A percentile compares a stretch with the other conserved stretches of the same genome.
phyloP scores from a whole-genome alignment of 1,139 yeast species.

The Yamadazyma sp. region DNA sequence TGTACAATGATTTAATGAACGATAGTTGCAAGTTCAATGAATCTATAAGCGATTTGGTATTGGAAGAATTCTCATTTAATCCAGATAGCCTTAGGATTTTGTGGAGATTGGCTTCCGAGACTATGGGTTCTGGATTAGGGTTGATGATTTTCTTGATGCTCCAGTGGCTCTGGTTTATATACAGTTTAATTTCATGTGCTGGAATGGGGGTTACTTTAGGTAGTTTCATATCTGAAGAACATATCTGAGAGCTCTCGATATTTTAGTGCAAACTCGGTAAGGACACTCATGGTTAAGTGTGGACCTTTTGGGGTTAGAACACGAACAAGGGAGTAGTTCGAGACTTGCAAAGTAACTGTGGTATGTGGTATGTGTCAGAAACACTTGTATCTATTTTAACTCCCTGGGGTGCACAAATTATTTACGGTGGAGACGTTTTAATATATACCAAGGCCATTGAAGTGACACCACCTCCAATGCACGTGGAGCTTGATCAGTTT shows the following conservation, averaged over 20 bases:
- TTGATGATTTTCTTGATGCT: slow-evolving; percentile 24
- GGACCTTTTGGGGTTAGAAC: too few relatives aligned
- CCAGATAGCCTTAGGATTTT: slow-evolving; percentile 49
- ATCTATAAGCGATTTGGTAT: slow-evolving; percentile 24
- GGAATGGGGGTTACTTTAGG: neutral
- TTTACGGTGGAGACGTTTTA: too few relatives aligned
- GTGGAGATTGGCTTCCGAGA: slow-evolving; percentile 17
- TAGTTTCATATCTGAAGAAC: neutral
- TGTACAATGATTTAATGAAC: slow-evolving; percentile 46
- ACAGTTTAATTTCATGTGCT: neutral
- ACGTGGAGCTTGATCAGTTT: too few relatives aligned
- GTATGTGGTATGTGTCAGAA: too few relatives aligned
- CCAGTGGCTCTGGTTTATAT: slow-evolving; percentile 21
- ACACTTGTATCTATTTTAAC: too few relatives aligned
- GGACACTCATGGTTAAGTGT: too few relatives aligned
- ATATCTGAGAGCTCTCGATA: neutral
- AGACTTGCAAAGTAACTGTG: too few relatives aligned
- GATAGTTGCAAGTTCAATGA: slow-evolving; percentile 46
- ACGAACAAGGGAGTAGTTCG: too few relatives aligned
- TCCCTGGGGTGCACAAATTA: too few relatives aligned
- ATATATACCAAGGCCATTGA: too few relatives aligned
- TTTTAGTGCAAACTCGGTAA: too few relatives aligned
- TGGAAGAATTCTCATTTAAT: slow-evolving; percentile 23
- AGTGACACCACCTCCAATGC: too few relatives aligned
- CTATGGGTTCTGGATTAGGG: slow-evolving; percentile 7